phyloP scores from a whole-genome alignment of 2,329 filamentous ascomycete genomes.

The Fusarium tupiense region DNA sequence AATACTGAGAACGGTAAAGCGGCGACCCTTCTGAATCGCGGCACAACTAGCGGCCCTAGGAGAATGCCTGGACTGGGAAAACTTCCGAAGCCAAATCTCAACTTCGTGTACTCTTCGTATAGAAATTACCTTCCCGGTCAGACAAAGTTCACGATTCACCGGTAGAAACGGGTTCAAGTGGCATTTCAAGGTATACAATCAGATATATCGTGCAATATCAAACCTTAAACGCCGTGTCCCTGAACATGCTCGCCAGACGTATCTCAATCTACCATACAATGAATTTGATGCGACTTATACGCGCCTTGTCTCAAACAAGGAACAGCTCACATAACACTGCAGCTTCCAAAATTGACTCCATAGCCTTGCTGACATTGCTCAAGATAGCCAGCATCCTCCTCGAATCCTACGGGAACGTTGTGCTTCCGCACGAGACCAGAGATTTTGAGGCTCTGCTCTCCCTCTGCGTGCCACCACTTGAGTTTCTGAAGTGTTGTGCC shows the following conservation, averaged over 20 bases:
- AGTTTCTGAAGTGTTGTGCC: constrained; percentile 78
- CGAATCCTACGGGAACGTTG: constrained; percentile 64
- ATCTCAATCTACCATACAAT: neutral
- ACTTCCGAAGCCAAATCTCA: neutral
- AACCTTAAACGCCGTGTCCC: constrained; percentile 11
- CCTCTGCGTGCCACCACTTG: constrained; percentile 92
- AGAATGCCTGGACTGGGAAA: neutral
- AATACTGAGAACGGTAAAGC: neutral
- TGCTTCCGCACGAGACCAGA: constrained; percentile 76
- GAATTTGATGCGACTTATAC: neutral
- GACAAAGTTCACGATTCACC: neutral
- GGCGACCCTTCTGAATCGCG: neutral
- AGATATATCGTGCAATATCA: neutral
- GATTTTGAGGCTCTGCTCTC: constrained; percentile 82
- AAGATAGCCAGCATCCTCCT: constrained; percentile 82
- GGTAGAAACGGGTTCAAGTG: neutral
- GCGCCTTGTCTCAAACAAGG: neutral
- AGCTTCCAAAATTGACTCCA: constrained; percentile 56
- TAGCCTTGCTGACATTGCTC: constrained; percentile 69
- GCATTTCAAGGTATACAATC: neutral
- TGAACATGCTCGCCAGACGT: neutral
- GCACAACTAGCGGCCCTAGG: neutral
- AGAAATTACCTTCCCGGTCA: neutral
- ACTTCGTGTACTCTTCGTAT: constrained; percentile 15
- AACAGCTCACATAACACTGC: constrained; percentile 61